phyloP scores from a whole-genome alignment of 495 filamentous ascomycete genomes.

The Wilcoxina mikolae region DNA sequence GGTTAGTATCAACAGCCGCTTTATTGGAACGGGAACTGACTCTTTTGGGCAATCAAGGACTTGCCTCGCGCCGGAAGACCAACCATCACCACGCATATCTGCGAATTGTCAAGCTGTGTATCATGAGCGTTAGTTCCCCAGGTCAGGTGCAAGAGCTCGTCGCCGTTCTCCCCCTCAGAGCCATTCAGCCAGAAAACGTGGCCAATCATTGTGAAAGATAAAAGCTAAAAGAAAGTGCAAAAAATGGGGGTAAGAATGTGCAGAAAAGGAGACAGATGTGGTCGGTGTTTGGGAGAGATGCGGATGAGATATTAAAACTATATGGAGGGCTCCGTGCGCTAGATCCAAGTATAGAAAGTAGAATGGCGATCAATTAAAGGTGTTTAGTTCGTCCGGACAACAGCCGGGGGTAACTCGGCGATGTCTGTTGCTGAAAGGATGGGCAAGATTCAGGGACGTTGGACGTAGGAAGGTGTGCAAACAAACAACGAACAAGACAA shows the following conservation, averaged over 20 bases:
- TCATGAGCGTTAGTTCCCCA: not conserved
- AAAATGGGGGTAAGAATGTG: not conserved
- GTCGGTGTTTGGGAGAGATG: too few relatives aligned
- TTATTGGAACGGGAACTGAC: constrained; percentile 35
- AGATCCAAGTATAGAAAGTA: too few relatives aligned
- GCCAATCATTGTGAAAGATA: not conserved
- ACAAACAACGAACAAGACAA: not conserved
- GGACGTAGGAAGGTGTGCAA: not conserved
- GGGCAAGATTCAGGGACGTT: too few relatives aligned
- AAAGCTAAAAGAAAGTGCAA: not conserved
- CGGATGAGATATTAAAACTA: too few relatives aligned
- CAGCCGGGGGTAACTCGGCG: too few relatives aligned
- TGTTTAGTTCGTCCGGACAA: too few relatives aligned
- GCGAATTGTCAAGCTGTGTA: constrained; percentile 72
- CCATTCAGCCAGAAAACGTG: not conserved
- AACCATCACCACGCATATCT: constrained; percentile 98
- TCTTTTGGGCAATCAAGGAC: constrained; percentile 92
- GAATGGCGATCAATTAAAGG: too few relatives aligned
- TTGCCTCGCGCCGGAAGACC: constrained; percentile 90
- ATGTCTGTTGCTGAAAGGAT: too few relatives aligned
- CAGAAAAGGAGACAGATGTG: not conserved
- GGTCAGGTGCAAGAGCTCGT: not conserved
- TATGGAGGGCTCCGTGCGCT: too few relatives aligned
- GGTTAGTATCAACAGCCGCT: not conserved
- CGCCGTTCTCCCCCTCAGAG: not conserved